Evolutionary conservation across 1,139 yeast genomes (phyloP).

Genomic region (Groenewaldozyma auringiensis): DNA sequence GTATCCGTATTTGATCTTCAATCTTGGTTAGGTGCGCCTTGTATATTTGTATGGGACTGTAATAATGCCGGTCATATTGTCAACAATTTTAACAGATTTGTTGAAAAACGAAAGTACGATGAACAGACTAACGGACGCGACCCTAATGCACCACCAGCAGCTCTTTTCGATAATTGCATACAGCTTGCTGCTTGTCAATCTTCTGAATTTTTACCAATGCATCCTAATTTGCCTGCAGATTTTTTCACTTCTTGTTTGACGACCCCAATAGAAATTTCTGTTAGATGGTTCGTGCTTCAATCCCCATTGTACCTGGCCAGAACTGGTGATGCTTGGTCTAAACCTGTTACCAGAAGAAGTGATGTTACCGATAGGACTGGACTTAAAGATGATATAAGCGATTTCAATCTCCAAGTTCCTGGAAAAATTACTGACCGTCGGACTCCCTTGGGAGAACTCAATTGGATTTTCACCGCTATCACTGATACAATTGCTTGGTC

Average conservation of each 20-base stretch:
- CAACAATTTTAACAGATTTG: slow-evolving; percentile 80
- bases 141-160: slow-evolving; percentile 41
- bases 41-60: slow-evolving; percentile 90
- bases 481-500: slow-evolving; percentile 99
- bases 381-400: slow-evolving; percentile 31
- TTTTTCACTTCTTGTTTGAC: slow-evolving; percentile 91
- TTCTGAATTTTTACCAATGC: slow-evolving; percentile 82
- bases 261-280: slow-evolving; percentile 90
- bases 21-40: slow-evolving; percentile 97
- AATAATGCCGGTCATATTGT: slow-evolving; percentile 93
- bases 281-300: slow-evolving; percentile 86
- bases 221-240: slow-evolving; percentile 94
- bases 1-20: slow-evolving; percentile 88
- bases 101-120: slow-evolving; percentile 82
- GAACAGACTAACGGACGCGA: slow-evolving; percentile 38
- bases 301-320: slow-evolving; percentile 37
- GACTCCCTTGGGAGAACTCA: slow-evolving; percentile 91
- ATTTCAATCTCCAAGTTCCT: slow-evolving; percentile 49
- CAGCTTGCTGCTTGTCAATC: slow-evolving; percentile 91
- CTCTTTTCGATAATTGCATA: slow-evolving; percentile 76
- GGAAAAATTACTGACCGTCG: slow-evolving; percentile 88
- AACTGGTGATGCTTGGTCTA: background rate
- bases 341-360: background rate
- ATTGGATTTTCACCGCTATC: slow-evolving; percentile 97
- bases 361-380: background rate